Conservation (phyloP, 2,329 filamentous ascomycete genomes). For the Reticulascus tulasneorum region DNA sequence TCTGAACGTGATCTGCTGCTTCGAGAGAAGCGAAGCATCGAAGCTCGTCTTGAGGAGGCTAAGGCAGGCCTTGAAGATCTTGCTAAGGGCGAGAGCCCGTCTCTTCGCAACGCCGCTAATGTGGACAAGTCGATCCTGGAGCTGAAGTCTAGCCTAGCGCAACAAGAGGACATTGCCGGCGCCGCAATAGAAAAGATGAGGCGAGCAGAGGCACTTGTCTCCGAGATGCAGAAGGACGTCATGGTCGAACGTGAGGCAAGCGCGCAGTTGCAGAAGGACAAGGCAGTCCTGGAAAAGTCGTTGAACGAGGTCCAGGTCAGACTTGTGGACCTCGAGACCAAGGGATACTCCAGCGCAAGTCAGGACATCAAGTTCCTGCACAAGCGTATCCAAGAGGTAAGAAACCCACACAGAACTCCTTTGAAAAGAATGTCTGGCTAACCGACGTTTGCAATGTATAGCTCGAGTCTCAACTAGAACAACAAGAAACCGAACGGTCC, state of each 20-base stretch:
- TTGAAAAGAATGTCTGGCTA: conserved; percentile 5
- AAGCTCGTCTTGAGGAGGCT: conserved; percentile 80
- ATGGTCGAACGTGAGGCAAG: conserved; percentile 78
- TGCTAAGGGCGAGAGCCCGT: conserved; percentile 77
- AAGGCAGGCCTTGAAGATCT: conserved; percentile 86
- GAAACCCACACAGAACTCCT: conserved; percentile 20
- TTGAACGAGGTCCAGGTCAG: conserved; percentile 87
- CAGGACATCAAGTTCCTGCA: conserved; percentile 94
- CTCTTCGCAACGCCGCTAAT: conserved; percentile 82
- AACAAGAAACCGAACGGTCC: conserved; percentile 72
- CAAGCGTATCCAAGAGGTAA: conserved; percentile 91
- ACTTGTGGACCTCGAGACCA: conserved; percentile 91
- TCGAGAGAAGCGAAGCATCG: conserved; percentile 86
- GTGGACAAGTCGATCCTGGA: conserved; percentile 87
- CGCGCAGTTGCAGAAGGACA: conserved; percentile 81
- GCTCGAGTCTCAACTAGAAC: conserved; percentile 84
- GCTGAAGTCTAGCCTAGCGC: conserved; percentile 81
- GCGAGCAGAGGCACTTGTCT: conserved; percentile 78
- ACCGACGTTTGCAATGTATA: conserved; percentile 36
- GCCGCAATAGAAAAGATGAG: conserved; percentile 97
- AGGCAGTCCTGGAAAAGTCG: conserved; percentile 82
- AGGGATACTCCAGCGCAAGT: conserved; percentile 90
- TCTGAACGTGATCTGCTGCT: conserved; percentile 80
- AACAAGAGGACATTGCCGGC: conserved; percentile 87
- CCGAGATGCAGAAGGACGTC: conserved; percentile 92